Evolutionary conservation across 345 rosid genomes (phyloP).

Genomic region (Salix purpurea): DNA sequence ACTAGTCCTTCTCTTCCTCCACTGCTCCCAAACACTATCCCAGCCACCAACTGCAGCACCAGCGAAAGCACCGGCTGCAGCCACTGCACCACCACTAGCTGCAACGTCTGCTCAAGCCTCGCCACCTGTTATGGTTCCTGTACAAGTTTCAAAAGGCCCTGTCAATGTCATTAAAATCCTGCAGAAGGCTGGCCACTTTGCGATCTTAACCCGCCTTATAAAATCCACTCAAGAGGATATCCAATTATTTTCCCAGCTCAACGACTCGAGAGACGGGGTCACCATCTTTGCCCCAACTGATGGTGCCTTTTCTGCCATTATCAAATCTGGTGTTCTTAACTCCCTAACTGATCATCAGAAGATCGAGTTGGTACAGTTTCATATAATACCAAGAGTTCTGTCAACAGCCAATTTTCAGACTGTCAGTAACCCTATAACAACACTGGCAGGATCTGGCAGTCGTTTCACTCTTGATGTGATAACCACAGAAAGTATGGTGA

Average conservation of each 20-base stretch:
- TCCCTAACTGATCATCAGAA: background rate
- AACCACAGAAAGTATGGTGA: background rate
- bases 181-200: background rate
- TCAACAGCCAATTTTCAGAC: background rate
- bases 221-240: background rate
- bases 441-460: background rate
- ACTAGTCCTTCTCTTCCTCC: slow-evolving; percentile 1
- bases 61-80: background rate
- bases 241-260: background rate
- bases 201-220: background rate
- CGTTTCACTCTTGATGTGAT: background rate
- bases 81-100: background rate
- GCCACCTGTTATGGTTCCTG: background rate
- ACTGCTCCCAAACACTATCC: background rate
- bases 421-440: background rate
- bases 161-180: background rate
- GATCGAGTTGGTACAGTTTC: background rate
- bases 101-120: background rate
- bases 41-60: slow-evolving; percentile 8
- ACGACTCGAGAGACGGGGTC: background rate
- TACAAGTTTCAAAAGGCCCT: background rate
- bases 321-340: background rate
- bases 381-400: background rate
- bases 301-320: background rate
- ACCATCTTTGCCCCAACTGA: background rate